Conservation (phyloP, 2,329 filamentous ascomycete species). For the Fusarium sp. region DNA sequence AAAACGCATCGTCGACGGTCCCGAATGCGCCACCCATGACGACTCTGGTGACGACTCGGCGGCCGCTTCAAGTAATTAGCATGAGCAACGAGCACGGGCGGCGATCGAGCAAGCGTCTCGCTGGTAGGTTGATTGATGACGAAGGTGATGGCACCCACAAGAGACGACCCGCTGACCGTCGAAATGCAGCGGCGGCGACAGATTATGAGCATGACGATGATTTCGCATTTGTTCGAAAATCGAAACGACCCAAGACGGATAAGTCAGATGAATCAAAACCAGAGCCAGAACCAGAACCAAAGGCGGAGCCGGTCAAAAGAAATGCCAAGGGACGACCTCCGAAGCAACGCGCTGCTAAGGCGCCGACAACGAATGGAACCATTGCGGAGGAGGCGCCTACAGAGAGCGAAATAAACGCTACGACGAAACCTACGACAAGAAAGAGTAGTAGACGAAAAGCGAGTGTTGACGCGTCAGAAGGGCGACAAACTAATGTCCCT, state of each 20-base stretch:
- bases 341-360: constrained; percentile 48
- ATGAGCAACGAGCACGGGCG: constrained; percentile 72
- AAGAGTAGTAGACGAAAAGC: constrained; percentile 52
- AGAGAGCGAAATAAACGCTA: constrained; percentile 25
- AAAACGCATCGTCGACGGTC: constrained; percentile 38
- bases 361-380: constrained; percentile 41
- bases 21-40: constrained; percentile 69
- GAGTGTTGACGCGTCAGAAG: constrained; percentile 50
- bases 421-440: constrained; percentile 37
- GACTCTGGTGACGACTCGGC: constrained; percentile 71
- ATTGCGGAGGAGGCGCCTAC: constrained; percentile 33
- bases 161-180: constrained; percentile 27
- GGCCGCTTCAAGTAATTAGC: constrained; percentile 73
- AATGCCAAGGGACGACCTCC: constrained; percentile 44
- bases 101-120: constrained; percentile 71
- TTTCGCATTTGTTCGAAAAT: constrained; percentile 76
- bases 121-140: constrained; percentile 58
- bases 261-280: constrained; percentile 51
- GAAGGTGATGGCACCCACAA: background rate
- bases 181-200: constrained; percentile 45
- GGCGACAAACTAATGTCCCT: constrained; percentile 49
- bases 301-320: constrained; percentile 57
- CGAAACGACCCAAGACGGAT: constrained; percentile 71
- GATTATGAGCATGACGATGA: constrained; percentile 79
- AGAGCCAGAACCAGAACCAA: constrained; percentile 18